Conservation (phyloP, 148 eudicot species). For the Spergularia marina region DNA sequence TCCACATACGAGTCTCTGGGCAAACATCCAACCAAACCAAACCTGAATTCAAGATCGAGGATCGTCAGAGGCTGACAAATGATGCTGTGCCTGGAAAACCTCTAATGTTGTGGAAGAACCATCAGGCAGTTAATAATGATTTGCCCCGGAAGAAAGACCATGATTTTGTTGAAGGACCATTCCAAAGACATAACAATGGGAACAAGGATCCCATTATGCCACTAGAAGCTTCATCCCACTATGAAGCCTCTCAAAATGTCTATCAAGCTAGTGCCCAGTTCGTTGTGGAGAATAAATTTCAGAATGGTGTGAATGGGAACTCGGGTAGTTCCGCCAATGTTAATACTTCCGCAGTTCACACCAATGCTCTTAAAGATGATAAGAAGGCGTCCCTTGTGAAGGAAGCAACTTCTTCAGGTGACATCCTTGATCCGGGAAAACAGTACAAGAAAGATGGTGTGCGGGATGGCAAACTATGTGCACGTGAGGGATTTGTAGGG, state of each 20-base stretch:
- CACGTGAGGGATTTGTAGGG: conserved; percentile 36
- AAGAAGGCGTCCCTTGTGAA: conserved; percentile 17
- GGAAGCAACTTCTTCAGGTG: conserved; percentile 25
- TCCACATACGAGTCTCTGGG: conserved; percentile 69
- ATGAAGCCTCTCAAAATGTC: conserved; percentile 36
- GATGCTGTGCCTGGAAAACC: conserved; percentile 56
- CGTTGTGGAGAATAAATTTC: conserved; percentile 28
- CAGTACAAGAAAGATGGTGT: conserved; percentile 31
- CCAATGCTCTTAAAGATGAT: conserved; percentile 29
- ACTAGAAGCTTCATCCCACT: conserved; percentile 45
- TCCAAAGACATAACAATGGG: conserved; percentile 38
- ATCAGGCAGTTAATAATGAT: conserved; percentile 59
- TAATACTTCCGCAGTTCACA: conserved; percentile 23
- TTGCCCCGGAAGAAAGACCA: conserved; percentile 48
- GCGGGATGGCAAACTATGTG: conserved; percentile 33
- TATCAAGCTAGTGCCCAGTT: conserved; percentile 31
- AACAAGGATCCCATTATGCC: conserved; percentile 38
- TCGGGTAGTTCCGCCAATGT: conserved; percentile 25
- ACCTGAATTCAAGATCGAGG: conserved; percentile 47
- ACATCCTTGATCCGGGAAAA: conserved; percentile 25
- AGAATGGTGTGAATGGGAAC: conserved; percentile 22
- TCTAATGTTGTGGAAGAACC: conserved; percentile 80
- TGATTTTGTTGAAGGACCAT: conserved; percentile 45
- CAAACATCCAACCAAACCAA: conserved; percentile 53
- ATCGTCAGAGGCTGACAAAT: conserved; percentile 52